These are phyloP conservation scores for Auxenochlorella pyrenoidosa DNA, from an alignment of 139 green algal genomes.

Conservation along the genomic window DNA sequence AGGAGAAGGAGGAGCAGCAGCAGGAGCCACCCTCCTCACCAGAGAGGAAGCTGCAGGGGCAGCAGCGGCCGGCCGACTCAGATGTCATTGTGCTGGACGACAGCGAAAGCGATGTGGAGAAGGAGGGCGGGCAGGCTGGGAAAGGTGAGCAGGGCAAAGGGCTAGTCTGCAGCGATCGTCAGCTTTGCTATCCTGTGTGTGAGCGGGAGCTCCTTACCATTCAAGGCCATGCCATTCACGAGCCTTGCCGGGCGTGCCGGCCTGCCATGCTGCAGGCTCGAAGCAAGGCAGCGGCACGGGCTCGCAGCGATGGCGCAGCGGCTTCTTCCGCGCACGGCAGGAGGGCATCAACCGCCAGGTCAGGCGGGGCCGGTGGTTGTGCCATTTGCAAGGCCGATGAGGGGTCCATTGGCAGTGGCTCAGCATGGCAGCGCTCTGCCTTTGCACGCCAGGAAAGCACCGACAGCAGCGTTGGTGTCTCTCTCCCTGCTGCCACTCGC, in stretches of 20 bases:
- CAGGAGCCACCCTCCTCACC: not conserved
- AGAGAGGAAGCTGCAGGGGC: not conserved
- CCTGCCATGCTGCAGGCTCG: not conserved
- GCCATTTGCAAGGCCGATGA: no score
- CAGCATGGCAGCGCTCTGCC: not conserved
- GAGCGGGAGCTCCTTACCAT: no score
- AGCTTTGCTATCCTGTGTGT: no score
- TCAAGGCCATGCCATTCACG: no score
- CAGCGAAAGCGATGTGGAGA: not conserved
- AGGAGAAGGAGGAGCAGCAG: not conserved
- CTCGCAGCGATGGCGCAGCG: slow-evolving; percentile 21
- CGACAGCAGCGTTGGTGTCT: no score
- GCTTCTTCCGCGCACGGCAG: slow-evolving; percentile 31
- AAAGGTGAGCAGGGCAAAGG: not conserved
- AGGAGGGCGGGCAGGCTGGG: not conserved
- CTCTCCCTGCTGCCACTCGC: no score
- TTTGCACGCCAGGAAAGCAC: no score
- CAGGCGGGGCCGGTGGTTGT: no score
- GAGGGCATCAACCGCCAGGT: slow-evolving; percentile 33
- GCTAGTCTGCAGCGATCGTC: no score
- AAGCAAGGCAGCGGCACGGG: not conserved
- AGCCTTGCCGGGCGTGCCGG: no score
- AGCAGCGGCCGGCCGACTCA: not conserved
- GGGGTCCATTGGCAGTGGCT: no score
- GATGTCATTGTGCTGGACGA: not conserved